Conservation (phyloP, 2,329 filamentous ascomycete genomes). For the Verticillium albo-atrum region DNA sequence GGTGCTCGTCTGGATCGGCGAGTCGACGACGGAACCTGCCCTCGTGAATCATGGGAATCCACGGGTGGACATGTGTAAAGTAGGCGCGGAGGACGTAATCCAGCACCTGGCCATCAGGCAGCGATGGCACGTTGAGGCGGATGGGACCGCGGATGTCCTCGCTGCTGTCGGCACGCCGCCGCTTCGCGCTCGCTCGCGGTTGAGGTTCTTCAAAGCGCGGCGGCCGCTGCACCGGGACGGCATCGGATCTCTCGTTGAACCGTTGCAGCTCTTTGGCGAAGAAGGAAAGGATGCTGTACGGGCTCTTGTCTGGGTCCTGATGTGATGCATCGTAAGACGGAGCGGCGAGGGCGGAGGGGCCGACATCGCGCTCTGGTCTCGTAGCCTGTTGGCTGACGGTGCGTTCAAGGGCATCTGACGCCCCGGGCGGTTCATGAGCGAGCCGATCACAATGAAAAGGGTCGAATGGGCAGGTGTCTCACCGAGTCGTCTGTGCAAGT, state of each 20-base stretch:
- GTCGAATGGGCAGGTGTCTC: neutral
- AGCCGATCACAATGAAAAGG: neutral
- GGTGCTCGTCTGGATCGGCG: conserved; percentile 13
- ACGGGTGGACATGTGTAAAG: conserved; percentile 30
- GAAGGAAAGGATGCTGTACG: conserved; percentile 7
- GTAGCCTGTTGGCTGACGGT: conserved; percentile 4
- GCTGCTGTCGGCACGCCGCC: neutral
- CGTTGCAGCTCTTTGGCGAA: conserved; percentile 6
- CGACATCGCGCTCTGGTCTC: neutral
- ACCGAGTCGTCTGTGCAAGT: conserved; percentile 28
- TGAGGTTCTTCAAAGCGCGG: neutral
- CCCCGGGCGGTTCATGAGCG: neutral
- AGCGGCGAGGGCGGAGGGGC: neutral
- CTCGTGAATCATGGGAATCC: conserved; percentile 31
- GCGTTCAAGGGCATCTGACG: conserved; percentile 13
- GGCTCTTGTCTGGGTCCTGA: conserved; percentile 1
- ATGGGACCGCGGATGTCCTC: neutral
- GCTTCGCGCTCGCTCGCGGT: neutral
- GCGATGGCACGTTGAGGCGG: neutral
- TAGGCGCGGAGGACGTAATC: conserved; percentile 24
- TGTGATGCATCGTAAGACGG: neutral
- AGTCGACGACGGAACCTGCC: conserved; percentile 19
- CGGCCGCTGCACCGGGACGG: neutral
- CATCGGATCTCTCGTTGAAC: conserved; percentile 1
- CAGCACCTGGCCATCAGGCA: conserved; percentile 6